Evolutionary conservation across 1,139 yeast species (phyloP).

Genomic region (Kurtzmaniella quercitrusa): DNA sequence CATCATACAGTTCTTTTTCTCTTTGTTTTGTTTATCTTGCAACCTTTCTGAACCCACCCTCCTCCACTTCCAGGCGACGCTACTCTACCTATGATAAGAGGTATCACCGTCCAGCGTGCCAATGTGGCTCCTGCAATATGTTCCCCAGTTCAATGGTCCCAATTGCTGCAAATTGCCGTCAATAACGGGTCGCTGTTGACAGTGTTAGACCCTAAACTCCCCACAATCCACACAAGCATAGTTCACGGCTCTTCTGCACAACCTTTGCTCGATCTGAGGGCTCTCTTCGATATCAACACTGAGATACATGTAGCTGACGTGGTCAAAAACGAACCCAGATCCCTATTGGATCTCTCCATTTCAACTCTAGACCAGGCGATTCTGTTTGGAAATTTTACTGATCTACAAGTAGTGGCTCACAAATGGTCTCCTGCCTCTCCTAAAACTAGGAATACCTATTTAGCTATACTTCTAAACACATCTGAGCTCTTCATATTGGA

Average conservation of each 20-base stretch:
- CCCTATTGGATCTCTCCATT: constrained; percentile 23
- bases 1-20: no score
- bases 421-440: constrained; percentile 29
- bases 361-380: constrained; percentile 27
- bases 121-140: constrained; percentile 17
- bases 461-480: constrained; percentile 36
- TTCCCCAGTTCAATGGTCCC: constrained; percentile 37
- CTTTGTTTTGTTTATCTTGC: background rate
- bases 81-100: constrained; percentile 16
- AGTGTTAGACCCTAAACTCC: constrained; percentile 37
- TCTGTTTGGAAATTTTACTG: constrained; percentile 26
- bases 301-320: constrained; percentile 27
- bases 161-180: constrained; percentile 34
- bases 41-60: background rate
- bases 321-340: constrained; percentile 26
- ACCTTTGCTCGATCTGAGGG: constrained; percentile 22
- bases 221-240: constrained; percentile 29
- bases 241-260: constrained; percentile 5
- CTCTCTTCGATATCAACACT: constrained; percentile 24
- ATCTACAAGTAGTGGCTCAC: constrained; percentile 32
- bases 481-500: constrained; percentile 34
- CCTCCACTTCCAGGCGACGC: background rate
- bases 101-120: constrained; percentile 19
- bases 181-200: constrained; percentile 32
- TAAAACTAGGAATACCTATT: constrained; percentile 23